These are phyloP conservation scores for Aspergillaceae sp. DNA, from an alignment of 2,329 filamentous ascomycete species.

Conservation along the genomic window DNA sequence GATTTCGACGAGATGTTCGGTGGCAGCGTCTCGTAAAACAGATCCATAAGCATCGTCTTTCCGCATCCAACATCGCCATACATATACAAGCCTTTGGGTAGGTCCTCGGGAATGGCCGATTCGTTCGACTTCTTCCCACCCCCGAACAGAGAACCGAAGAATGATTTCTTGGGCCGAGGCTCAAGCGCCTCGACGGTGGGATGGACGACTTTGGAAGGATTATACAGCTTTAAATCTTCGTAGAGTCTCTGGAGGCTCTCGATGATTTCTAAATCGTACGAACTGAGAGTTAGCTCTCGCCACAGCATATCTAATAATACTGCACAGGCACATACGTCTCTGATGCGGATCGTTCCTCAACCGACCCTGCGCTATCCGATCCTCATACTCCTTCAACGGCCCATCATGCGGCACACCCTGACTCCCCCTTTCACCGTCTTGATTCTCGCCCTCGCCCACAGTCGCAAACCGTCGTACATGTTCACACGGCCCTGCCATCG, in stretches of 20 bases:
- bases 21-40: slow-evolving; percentile 91
- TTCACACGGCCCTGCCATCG: not conserved
- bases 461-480: slow-evolving; percentile 12
- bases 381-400: slow-evolving; percentile 81
- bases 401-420: slow-evolving; percentile 37
- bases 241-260: slow-evolving; percentile 82
- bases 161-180: slow-evolving; percentile 41
- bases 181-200: slow-evolving; percentile 65
- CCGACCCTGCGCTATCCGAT: slow-evolving; percentile 62
- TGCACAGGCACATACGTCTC: slow-evolving; percentile 51
- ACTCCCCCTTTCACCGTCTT: not conserved
- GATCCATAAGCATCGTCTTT: slow-evolving; percentile 99
- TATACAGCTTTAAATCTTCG: slow-evolving; percentile 67
- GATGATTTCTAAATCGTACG: slow-evolving; percentile 59
- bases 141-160: slow-evolving; percentile 44
- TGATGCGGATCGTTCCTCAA: slow-evolving; percentile 87
- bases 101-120: slow-evolving; percentile 53
- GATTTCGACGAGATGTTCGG: slow-evolving; percentile 71
- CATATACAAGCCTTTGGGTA: slow-evolving; percentile 87
- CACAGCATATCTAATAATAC: not conserved
- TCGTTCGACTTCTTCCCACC: slow-evolving; percentile 23
- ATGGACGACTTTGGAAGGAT: slow-evolving; percentile 63
- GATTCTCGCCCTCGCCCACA: not conserved
- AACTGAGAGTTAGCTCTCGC: not conserved
- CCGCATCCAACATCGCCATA: slow-evolving; percentile 94